Evolutionary conservation across 495 filamentous ascomycete genomes (phyloP).

Genomic region (Annulohypoxylon bovei): DNA sequence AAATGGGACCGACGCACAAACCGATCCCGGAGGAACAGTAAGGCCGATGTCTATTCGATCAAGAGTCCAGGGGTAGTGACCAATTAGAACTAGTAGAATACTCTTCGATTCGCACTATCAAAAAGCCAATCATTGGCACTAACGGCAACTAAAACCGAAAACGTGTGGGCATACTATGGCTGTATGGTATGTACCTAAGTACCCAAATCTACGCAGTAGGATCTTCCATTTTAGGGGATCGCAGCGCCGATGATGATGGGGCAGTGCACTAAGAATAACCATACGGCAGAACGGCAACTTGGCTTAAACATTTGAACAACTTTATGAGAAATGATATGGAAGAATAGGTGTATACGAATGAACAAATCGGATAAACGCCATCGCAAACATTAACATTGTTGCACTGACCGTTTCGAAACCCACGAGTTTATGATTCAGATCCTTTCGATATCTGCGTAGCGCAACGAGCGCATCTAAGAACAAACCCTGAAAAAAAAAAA

Average conservation of each 20-base stretch:
- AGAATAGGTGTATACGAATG: background rate
- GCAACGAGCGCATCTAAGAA: constrained; percentile 31
- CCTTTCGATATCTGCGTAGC: constrained; percentile 14
- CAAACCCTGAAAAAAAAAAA: background rate
- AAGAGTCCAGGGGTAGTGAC: background rate
- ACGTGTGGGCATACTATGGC: background rate
- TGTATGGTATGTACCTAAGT: constrained; percentile 12
- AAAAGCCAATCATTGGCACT: background rate
- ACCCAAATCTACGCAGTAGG: background rate
- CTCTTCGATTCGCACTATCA: background rate
- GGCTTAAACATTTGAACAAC: constrained; percentile 26
- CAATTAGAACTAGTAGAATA: background rate
- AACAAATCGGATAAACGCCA: background rate
- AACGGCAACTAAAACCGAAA: constrained; percentile 13
- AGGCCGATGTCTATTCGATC: background rate
- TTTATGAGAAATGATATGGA: constrained; percentile 1
- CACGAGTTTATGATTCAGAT: constrained; percentile 13
- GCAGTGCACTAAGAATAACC: constrained; percentile 37
- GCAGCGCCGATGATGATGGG: constrained; percentile 3
- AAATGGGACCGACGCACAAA: background rate
- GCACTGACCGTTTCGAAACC: background rate
- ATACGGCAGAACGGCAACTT: constrained; percentile 27
- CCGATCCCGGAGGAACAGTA: constrained; percentile 8
- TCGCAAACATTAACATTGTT: background rate
- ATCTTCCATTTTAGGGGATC: constrained; percentile 23